A percentile compares a stretch with the other conserved stretches of the same genome.
These are phyloP conservation scores for Phytopythium cucurbitacearum DNA, from an alignment of 352 stramenopile genomes.

Conservation along the genomic window DNA sequence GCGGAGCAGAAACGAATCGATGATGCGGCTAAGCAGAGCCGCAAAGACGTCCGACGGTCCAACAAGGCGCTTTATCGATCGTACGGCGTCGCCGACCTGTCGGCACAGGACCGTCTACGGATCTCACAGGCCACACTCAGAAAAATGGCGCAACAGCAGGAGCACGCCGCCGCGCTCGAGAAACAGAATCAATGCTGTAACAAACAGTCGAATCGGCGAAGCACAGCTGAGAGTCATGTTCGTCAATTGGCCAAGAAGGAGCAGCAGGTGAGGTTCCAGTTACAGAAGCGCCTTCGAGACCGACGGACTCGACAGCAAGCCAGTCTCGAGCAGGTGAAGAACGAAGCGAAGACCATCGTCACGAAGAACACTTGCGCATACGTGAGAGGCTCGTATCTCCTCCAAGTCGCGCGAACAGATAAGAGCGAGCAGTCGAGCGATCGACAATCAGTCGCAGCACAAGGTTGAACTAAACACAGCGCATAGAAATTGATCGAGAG, in stretches of 20 bases:
- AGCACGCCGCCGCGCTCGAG: constrained; percentile 13
- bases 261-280: constrained; percentile 1
- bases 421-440: not conserved
- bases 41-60: constrained; percentile 28
- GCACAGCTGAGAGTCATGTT: constrained; percentile 12
- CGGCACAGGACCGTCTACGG: constrained; percentile 28
- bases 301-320: constrained; percentile 9
- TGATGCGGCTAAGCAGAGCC: constrained; percentile 11
- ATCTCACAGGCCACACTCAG: constrained; percentile 16
- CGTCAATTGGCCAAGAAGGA: constrained; percentile 11
- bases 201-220: constrained; percentile 2
- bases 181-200: constrained; percentile 39
- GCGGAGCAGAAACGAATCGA: constrained; percentile 8
- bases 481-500: not conserved
- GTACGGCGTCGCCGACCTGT: constrained; percentile 33
- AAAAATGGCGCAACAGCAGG: constrained; percentile 11
- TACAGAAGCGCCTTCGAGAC: constrained; percentile 1
- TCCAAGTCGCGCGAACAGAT: constrained; percentile 14
- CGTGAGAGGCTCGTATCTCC: constrained; percentile 38
- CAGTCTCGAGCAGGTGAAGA: constrained; percentile 14
- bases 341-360: constrained; percentile 25
- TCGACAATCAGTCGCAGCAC: no score
- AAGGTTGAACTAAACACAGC: not conserved
- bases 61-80: constrained; percentile 30
- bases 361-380: constrained; percentile 19